Conservation (phyloP, 208 protist genomes). For the Trypanosoma melophagium region DNA sequence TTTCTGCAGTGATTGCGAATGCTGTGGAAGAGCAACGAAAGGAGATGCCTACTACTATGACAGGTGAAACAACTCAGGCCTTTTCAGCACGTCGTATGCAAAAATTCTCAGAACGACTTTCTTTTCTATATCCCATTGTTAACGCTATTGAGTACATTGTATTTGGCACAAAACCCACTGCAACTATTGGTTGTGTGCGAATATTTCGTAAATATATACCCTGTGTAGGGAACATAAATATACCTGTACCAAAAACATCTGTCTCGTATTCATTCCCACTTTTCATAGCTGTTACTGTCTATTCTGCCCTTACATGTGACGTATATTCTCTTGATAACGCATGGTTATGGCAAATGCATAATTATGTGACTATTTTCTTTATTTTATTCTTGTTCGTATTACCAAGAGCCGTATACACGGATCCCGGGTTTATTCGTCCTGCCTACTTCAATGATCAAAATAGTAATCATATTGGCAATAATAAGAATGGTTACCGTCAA, state of each 20-base stretch:
- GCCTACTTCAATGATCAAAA: conserved; percentile 51
- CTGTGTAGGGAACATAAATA: conserved; percentile 54
- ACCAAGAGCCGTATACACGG: conserved; percentile 58
- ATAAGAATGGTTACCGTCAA: neutral
- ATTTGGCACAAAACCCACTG: conserved; percentile 64
- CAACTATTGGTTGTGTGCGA: conserved; percentile 69
- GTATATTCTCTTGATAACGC: conserved; percentile 30
- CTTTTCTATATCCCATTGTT: conserved; percentile 66
- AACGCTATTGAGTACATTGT: conserved; percentile 72
- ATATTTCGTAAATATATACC: conserved; percentile 76
- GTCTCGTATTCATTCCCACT: conserved; percentile 64
- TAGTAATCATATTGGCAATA: neutral
- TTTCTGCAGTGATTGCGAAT: conserved; percentile 40
- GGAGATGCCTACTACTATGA: conserved; percentile 58
- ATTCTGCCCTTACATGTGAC: conserved; percentile 39
- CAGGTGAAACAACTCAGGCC: conserved; percentile 64
- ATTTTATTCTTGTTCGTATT: conserved; percentile 48
- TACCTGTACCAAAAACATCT: conserved; percentile 68
- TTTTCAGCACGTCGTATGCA: conserved; percentile 63
- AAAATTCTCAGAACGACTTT: conserved; percentile 60
- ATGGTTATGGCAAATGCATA: conserved; percentile 39
- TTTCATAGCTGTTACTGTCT: conserved; percentile 31
- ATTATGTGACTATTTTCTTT: conserved; percentile 36
- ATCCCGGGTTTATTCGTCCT: conserved; percentile 79
- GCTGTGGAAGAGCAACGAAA: conserved; percentile 56